Evolutionary conservation across 768 basidiomycete genomes (phyloP), one percentile per base, ranked within the genome.

Genomic region (Collybia mongolica): DNA sequence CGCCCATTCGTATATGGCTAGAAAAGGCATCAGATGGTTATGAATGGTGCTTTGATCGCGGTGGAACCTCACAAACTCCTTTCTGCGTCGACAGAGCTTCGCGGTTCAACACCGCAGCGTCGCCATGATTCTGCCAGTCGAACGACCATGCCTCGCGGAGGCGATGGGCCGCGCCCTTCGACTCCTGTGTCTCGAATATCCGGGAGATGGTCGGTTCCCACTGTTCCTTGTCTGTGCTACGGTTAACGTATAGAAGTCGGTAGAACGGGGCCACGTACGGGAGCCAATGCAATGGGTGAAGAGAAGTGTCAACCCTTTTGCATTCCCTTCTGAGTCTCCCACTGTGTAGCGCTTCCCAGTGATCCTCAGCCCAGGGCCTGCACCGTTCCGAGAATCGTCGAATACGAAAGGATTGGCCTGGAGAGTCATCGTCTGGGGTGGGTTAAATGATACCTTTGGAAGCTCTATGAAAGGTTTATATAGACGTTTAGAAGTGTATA

Each of bases 101-200:
- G 6, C 56, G 59, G 54, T 81, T 81, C 23, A 79, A 54, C 1
- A 76, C 51, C 15, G 74, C 77, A 11, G 77, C 70, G 39, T 79
- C 76, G 20, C 79, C 79, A 44, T 78, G 75, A 22, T 67, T 79
- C 48, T 73, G 77, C 69, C 74, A 74, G 58, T 81, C 79, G 44
- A 80, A 72, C 0, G 74, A 63, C 75, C 77, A 80, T 1, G 72
- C 75, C 52, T 81, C 78, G 2, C 72, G 67, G n/a, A 80, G 59
- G 6, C 47, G 59, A 36, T 53, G 32, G 2, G 7, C 9, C 11
- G 11, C 14, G 11, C 32, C 32, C 11, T 32, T 32, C 32, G 5
- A 6, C 14, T 32, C 32, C 17, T 72, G 68, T 5, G 61, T 48
- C 1, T 56, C 32, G 55, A 78, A 76, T 8, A 80, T 56, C 0